Conservation (phyloP, 1,284 basidiomycete genomes). For the Austroboletus novae-zelandiae region DNA sequence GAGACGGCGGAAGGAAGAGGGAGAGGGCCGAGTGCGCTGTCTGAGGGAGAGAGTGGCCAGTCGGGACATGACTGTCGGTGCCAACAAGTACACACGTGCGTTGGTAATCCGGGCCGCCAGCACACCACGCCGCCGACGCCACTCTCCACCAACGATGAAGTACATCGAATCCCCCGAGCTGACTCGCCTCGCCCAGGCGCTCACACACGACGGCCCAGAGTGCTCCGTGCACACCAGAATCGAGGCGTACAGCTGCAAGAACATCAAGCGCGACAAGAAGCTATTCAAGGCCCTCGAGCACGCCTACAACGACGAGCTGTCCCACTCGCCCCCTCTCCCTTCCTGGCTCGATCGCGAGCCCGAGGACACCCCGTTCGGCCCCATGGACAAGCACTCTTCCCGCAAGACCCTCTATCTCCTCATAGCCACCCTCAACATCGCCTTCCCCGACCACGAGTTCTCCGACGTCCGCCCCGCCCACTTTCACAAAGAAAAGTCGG, state of each 20-base stretch:
- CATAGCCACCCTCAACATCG: conserved; percentile 95
- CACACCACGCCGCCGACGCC: too few species aligned
- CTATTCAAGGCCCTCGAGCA: conserved; percentile 91
- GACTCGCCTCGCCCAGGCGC: conserved; percentile 75
- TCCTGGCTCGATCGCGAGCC: conserved; percentile 69
- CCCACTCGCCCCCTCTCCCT: conserved; percentile 67
- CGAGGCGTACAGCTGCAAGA: conserved; percentile 98
- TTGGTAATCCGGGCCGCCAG: too few species aligned
- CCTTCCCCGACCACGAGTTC: conserved; percentile 98
- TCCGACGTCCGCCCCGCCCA: conserved; percentile 89
- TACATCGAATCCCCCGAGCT: conserved; percentile 87
- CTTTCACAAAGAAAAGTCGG: conserved; percentile 82
- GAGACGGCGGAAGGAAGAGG: conserved; percentile 55
- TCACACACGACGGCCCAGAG: conserved; percentile 84
- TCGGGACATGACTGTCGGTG: too few species aligned
- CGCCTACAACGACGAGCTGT: conserved; percentile 76
- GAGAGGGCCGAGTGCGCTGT: conserved; percentile 41
- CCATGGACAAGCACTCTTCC: conserved; percentile 71
- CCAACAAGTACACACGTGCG: too few species aligned
- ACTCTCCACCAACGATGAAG: too few species aligned
- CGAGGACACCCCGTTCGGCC: conserved; percentile 76
- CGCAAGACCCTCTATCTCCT: conserved; percentile 92
- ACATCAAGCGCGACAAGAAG: conserved; percentile 95
- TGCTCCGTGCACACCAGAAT: conserved; percentile 90
- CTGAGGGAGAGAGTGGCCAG: conserved; percentile 57